phyloP scores from a whole-genome alignment of 176 grass and related monocot genomes.

The Chrysopogon serrulatus region DNA sequence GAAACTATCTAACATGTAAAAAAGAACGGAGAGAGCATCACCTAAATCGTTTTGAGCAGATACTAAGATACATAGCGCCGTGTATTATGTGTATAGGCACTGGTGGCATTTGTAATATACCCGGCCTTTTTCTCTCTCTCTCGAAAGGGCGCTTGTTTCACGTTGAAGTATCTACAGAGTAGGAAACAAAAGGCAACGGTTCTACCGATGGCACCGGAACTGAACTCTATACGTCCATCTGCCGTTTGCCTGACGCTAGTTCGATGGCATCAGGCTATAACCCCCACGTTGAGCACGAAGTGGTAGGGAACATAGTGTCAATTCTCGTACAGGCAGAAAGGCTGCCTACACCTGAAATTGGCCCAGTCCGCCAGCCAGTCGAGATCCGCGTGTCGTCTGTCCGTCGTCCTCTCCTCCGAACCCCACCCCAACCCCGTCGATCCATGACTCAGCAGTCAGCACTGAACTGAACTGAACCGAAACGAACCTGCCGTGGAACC shows the following conservation, averaged over 20 bases:
- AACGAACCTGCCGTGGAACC: not conserved
- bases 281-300: not conserved
- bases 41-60: too few relatives aligned
- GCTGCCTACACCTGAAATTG: not conserved
- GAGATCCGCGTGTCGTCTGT: not conserved
- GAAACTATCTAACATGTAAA: too few relatives aligned
- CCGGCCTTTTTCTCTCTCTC: too few relatives aligned
- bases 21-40: too few relatives aligned
- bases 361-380: not conserved
- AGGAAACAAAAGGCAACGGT: not conserved
- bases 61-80: too few relatives aligned
- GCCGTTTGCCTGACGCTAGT: not conserved
- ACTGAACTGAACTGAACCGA: not conserved
- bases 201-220: not conserved
- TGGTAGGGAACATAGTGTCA: not conserved
- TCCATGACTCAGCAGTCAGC: not conserved
- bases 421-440: not conserved
- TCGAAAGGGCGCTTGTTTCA: not conserved
- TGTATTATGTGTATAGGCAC: too few relatives aligned
- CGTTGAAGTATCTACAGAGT: not conserved
- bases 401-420: not conserved
- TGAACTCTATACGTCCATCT: not conserved
- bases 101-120: too few relatives aligned
- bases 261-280: not conserved
- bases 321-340: constrained; percentile 19